phyloP scores from a whole-genome alignment of 768 basidiomycete species.

The Piloderma croceum region DNA sequence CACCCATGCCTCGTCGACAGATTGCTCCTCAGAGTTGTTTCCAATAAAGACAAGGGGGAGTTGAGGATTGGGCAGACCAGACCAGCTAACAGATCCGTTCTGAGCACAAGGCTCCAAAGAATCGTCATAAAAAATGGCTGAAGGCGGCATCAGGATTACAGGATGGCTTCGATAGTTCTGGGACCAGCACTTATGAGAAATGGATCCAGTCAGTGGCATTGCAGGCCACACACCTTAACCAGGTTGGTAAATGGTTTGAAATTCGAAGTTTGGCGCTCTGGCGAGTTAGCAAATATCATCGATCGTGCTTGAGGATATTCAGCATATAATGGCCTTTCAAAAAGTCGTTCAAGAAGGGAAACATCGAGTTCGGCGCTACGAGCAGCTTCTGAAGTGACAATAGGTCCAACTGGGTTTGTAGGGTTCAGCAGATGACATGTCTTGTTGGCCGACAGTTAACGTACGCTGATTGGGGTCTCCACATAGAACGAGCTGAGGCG shows the following conservation, averaged over 20 bases:
- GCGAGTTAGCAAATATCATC: constrained; percentile 4
- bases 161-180: constrained; percentile 49
- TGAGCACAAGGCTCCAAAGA: constrained; percentile 39
- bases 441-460: no score
- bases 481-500: constrained; percentile 48
- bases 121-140: constrained; percentile 49
- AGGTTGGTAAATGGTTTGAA: constrained; percentile 36
- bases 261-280: not conserved
- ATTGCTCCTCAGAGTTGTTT: constrained; percentile 35
- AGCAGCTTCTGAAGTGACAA: constrained; percentile 40
- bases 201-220: constrained; percentile 1
- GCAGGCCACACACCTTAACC: constrained; percentile 32
- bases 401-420: constrained; percentile 39
- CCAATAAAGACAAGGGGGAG: constrained; percentile 44
- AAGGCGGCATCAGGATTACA: constrained; percentile 49
- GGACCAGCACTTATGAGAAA: constrained; percentile 1
- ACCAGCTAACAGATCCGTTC: constrained; percentile 40
- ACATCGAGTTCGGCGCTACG: constrained; percentile 41
- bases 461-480: constrained; percentile 47
- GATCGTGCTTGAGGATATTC: constrained; percentile 17
- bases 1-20: constrained; percentile 43
- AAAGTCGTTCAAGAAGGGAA: constrained; percentile 44
- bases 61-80: constrained; percentile 31
- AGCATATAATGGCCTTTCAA: constrained; percentile 37
- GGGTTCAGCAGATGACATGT: constrained; percentile 1